Conservation (phyloP, 345 rosid species). For the Gossypium raimondii region DNA sequence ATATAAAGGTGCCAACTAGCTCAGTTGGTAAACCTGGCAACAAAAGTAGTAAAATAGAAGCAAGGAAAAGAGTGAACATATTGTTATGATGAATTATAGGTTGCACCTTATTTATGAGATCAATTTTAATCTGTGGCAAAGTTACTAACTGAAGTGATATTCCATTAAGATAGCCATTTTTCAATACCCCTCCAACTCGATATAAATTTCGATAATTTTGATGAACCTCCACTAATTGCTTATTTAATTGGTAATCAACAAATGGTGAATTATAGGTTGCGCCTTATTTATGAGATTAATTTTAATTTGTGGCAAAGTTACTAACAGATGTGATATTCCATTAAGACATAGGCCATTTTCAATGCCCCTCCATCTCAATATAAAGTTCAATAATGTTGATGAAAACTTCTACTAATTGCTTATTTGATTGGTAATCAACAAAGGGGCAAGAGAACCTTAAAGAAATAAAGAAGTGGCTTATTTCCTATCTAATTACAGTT, state of each 20-base stretch:
- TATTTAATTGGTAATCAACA: too few relatives aligned
- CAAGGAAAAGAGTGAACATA: neutral
- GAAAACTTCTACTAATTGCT: neutral
- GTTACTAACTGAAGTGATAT: neutral
- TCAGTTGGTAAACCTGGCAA: neutral
- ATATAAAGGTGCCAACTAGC: neutral
- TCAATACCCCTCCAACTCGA: too few relatives aligned
- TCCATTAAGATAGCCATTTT: neutral
- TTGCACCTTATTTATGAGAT: neutral
- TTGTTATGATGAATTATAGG: neutral
- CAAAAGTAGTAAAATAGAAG: neutral
- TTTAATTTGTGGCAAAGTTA: neutral
- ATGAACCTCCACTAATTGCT: too few relatives aligned
- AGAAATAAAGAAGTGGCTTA: neutral
- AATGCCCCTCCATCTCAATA: neutral
- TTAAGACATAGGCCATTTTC: neutral
- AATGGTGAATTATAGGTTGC: neutral
- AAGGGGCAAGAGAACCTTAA: neutral
- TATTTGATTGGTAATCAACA: neutral
- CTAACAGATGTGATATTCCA: neutral
- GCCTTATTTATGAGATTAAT: neutral
- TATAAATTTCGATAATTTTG: too few relatives aligned
- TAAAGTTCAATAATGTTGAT: neutral
- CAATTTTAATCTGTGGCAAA: neutral
- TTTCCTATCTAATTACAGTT: neutral